Percentiles rank a stretch among this genome's conserved stretches.
These are phyloP conservation scores for Maudiozyma bulderi DNA, from an alignment of 805 yeast genomes.

Conservation along the genomic window DNA sequence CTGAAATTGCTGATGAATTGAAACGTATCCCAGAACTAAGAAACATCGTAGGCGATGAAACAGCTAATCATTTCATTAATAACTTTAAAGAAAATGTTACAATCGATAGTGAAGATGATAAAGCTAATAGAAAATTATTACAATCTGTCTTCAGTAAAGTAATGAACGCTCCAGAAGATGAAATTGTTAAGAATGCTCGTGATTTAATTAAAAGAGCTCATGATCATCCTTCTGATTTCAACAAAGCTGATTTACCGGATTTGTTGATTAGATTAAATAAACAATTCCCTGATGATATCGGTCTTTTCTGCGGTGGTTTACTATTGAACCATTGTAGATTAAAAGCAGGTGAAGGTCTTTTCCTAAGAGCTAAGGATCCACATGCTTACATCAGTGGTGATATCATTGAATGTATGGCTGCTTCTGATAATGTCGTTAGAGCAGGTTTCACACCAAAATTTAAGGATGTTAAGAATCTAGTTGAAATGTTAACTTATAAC, in stretches of 20 bases:
- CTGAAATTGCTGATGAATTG: slow-evolving; percentile 61
- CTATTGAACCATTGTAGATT: slow-evolving; percentile 80
- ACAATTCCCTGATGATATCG: slow-evolving; percentile 91
- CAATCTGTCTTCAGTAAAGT: slow-evolving; percentile 70
- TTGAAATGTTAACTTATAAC: slow-evolving; percentile 81
- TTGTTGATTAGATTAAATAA: slow-evolving; percentile 67
- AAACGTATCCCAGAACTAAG: slow-evolving; percentile 67
- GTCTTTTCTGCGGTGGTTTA: slow-evolving; percentile 91
- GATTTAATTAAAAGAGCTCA: slow-evolving; percentile 57
- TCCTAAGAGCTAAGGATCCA: slow-evolving; percentile 92
- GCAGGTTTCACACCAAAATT: slow-evolving; percentile 99
- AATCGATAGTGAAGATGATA: slow-evolving; percentile 45
- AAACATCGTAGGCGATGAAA: slow-evolving; percentile 56
- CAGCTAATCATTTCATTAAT: slow-evolving; percentile 42
- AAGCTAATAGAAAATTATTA: slow-evolving; percentile 51
- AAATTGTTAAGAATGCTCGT: slow-evolving; percentile 48
- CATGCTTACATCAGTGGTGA: slow-evolving; percentile 97
- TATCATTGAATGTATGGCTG: slow-evolving; percentile 99
- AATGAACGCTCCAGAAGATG: slow-evolving; percentile 70
- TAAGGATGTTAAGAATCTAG: slow-evolving; percentile 87
- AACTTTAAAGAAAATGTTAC: slow-evolving; percentile 38
- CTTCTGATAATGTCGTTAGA: slow-evolving; percentile 94
- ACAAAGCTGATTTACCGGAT: slow-evolving; percentile 47
- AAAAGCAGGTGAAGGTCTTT: slow-evolving; percentile 90
- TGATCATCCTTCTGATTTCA: slow-evolving; percentile 47